A percentile compares a stretch with the other conserved stretches of the same genome.
Conservation (phyloP, 2,329 filamentous ascomycete species). For the Beauveria sp. region DNA sequence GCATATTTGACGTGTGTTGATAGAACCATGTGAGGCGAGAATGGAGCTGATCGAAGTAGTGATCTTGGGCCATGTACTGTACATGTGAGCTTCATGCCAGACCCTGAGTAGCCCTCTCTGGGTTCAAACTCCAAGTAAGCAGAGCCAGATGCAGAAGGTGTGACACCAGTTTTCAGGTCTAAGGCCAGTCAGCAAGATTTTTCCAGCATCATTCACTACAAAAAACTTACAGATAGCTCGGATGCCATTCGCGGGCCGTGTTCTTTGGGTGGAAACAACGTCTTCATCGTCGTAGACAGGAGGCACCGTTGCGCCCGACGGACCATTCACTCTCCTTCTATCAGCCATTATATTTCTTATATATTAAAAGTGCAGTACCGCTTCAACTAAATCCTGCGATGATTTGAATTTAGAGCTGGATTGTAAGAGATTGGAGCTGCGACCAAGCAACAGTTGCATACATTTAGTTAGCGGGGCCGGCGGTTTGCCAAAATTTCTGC, state of each 20-base stretch:
- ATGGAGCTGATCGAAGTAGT: conserved; percentile 80
- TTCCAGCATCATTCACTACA: neutral
- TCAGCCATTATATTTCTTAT: conserved; percentile 58
- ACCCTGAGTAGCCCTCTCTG: conserved; percentile 38
- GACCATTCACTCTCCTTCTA: conserved; percentile 83
- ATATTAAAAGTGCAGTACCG: neutral
- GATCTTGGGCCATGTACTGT: conserved; percentile 90
- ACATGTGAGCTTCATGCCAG: conserved; percentile 76
- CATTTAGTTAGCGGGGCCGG: conserved; percentile 12
- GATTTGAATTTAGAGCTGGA: neutral
- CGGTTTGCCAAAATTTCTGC: conserved; percentile 16
- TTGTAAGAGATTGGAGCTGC: neutral
- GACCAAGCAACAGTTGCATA: neutral
- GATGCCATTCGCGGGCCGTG: conserved; percentile 60
- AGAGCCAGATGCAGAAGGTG: conserved; percentile 87
- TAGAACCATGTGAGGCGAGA: conserved; percentile 85
- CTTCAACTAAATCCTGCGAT: neutral
- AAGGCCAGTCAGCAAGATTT: conserved; percentile 11
- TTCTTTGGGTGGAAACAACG: conserved; percentile 37
- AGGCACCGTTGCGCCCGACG: conserved; percentile 65
- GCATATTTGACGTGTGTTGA: conserved; percentile 95
- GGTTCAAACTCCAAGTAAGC: conserved; percentile 69
- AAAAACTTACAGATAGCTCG: conserved; percentile 46
- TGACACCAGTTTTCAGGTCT: conserved; percentile 88
- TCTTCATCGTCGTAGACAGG: conserved; percentile 58